A percentile compares a stretch with the other conserved stretches of the same genome.
Conservation (phyloP, 495 filamentous ascomycete species). For the Astrothelium subdiscretum region DNA sequence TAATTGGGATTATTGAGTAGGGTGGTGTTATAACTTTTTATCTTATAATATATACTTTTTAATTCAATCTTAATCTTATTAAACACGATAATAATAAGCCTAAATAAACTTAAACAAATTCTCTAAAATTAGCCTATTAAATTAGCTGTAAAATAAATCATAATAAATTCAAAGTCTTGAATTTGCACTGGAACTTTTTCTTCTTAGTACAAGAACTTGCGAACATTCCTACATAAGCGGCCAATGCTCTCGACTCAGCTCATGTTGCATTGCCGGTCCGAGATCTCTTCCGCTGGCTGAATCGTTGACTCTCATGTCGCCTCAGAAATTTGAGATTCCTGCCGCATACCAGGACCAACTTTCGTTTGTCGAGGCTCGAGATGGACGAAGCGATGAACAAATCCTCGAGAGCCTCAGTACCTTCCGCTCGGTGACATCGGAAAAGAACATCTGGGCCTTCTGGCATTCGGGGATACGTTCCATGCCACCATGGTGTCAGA, state of each 20-base stretch:
- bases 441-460: slow-evolving; percentile 36
- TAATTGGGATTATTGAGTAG: no score
- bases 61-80: no score
- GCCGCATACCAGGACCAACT: slow-evolving; percentile 3
- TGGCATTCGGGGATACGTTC: slow-evolving; percentile 28
- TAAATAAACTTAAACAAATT: no score
- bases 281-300: neutral
- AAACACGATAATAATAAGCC: no score
- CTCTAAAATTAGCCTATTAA: no score
- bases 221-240: neutral
- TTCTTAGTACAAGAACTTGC: slow-evolving; percentile 1
- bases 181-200: no score
- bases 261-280: neutral
- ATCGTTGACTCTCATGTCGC: slow-evolving; percentile 1
- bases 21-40: no score
- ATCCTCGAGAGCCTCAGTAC: slow-evolving; percentile 15
- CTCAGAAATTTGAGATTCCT: slow-evolving; percentile 1
- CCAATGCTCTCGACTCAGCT: slow-evolving; percentile 1
- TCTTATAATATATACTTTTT: no score
- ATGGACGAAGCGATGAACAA: slow-evolving; percentile 13
- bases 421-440: slow-evolving; percentile 22
- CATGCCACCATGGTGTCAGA: slow-evolving; percentile 30
- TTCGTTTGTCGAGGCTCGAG: slow-evolving; percentile 4
- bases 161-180: no score
- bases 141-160: no score